Evolutionary conservation across 2,329 filamentous ascomycete species (phyloP).

Genomic region (Didymellaceae sp.): DNA sequence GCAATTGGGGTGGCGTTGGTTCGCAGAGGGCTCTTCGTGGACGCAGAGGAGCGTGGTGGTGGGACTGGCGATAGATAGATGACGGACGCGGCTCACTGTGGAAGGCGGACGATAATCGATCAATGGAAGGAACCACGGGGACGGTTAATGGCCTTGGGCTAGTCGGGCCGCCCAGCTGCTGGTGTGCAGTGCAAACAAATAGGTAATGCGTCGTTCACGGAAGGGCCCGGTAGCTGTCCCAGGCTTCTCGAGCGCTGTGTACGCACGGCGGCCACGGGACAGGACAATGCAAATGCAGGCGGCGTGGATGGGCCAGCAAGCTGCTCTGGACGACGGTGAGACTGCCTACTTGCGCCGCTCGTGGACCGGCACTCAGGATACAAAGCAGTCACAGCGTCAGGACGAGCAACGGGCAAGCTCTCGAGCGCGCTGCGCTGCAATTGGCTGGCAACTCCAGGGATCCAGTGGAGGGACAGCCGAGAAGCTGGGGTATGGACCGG

Average conservation of each 20-base stretch:
- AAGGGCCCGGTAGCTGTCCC: conserved; percentile 23
- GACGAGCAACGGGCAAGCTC: conserved; percentile 35
- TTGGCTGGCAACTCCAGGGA: conserved; percentile 27
- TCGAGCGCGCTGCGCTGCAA: conserved; percentile 23
- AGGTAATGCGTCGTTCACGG: conserved; percentile 22
- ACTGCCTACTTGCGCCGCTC: conserved; percentile 22
- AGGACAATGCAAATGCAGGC: conserved; percentile 4
- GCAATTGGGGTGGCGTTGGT: conserved; percentile 16
- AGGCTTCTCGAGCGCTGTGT: conserved; percentile 10
- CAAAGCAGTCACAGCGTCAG: conserved; percentile 38
- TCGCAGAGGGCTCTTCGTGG: not conserved
- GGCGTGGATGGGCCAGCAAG: conserved; percentile 10
- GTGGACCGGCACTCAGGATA: conserved; percentile 27
- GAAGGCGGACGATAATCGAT: conserved; percentile 2
- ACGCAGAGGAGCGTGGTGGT: not conserved
- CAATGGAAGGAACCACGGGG: conserved; percentile 18
- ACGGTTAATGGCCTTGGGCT: conserved; percentile 15
- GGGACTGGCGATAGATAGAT: not conserved
- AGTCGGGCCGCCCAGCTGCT: conserved; percentile 21
- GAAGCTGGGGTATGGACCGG: conserved; percentile 20
- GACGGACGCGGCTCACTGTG: conserved; percentile 14
- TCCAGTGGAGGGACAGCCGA: conserved; percentile 23
- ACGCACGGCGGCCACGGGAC: conserved; percentile 16
- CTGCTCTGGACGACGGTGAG: conserved; percentile 5
- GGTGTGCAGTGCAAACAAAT: conserved; percentile 14